A percentile compares a stretch with the other conserved stretches of the same genome.
phyloP scores from a whole-genome alignment of 2,329 filamentous ascomycete genomes.

The Aspergillus terreus region DNA sequence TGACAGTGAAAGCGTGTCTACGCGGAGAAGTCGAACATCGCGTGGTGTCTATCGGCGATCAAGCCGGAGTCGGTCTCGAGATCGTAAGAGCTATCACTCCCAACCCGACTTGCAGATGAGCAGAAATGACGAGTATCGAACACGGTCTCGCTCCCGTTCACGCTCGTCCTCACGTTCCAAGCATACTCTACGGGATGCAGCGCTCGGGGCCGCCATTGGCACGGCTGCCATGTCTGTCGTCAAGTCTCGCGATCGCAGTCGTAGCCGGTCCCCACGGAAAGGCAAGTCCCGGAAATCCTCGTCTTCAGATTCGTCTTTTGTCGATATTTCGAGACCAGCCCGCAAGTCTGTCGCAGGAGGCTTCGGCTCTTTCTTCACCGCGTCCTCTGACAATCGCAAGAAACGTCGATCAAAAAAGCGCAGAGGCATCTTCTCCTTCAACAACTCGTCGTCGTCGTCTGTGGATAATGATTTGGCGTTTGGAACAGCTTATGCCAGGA shows the following conservation, averaged over 20 bases:
- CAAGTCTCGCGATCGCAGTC: conserved; percentile 19
- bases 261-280: conserved; percentile 35
- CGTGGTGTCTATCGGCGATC: conserved; percentile 36
- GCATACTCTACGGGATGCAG: conserved; percentile 31
- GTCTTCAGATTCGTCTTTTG: conserved; percentile 56
- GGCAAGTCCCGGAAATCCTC: conserved; percentile 35
- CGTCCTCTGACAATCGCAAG: conserved; percentile 54
- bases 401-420: conserved; percentile 46
- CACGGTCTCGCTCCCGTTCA: conserved; percentile 37
- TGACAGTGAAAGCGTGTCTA: conserved; percentile 26
- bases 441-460: conserved; percentile 64
- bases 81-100: conserved; percentile 28
- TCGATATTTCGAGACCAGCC: conserved; percentile 62
- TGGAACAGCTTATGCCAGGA: conserved; percentile 52
- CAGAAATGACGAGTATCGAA: conserved; percentile 22
- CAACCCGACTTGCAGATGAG: conserved; percentile 23
- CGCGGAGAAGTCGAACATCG: conserved; percentile 42
- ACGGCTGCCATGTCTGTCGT: conserved; percentile 24
- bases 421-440: conserved; percentile 55
- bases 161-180: conserved; percentile 32
- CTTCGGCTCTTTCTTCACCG: conserved; percentile 61
- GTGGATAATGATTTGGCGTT: conserved; percentile 67
- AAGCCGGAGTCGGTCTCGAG: conserved; percentile 30
- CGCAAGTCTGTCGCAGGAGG: conserved; percentile 50
- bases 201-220: conserved; percentile 36